A percentile compares a stretch with the other conserved stretches of the same genome.
Evolutionary conservation across 371 early-diverging fungal species (phyloP).

Genomic region (Syncephalastrum sp.): DNA sequence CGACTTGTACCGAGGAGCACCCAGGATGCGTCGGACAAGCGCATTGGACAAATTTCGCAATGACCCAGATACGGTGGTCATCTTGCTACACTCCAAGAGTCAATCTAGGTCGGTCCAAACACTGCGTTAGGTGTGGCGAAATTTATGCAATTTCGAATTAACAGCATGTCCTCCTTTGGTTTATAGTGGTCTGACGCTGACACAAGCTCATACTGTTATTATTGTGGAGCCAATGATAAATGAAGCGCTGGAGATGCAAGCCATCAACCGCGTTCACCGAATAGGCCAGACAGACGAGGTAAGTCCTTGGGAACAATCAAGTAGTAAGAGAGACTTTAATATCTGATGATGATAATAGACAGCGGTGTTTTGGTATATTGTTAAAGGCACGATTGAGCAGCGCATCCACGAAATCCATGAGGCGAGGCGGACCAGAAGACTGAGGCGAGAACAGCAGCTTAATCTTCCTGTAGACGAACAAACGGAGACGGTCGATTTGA

Average conservation of each 20-base stretch:
- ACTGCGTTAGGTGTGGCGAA: no score
- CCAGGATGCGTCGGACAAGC: not conserved
- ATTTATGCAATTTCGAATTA: not conserved
- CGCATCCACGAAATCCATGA: conserved; percentile 36
- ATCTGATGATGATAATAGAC: conserved; percentile 11
- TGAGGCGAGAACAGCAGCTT: not conserved
- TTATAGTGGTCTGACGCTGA: conserved; percentile 39
- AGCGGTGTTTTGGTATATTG: conserved; percentile 26
- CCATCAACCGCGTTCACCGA: conserved; percentile 90
- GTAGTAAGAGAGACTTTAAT: conserved; percentile 29
- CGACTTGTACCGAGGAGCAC: conserved; percentile 11
- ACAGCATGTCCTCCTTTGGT: not conserved
- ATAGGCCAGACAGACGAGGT: conserved; percentile 96
- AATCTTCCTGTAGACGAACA: not conserved
- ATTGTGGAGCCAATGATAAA: conserved; percentile 56
- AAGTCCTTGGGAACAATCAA: conserved; percentile 15
- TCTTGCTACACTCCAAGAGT: conserved; percentile 51
- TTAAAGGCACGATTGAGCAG: conserved; percentile 39
- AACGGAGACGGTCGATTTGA: not conserved
- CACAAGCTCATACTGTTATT: conserved; percentile 50
- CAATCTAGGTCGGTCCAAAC: conserved; percentile 44
- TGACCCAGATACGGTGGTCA: conserved; percentile 39
- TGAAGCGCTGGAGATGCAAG: conserved; percentile 50
- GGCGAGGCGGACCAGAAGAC: conserved; percentile 16
- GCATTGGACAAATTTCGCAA: conserved; percentile 37